These are phyloP conservation scores for Neolentinus lepideus DNA, from an alignment of 1,284 basidiomycete species.

Conservation along the genomic window DNA sequence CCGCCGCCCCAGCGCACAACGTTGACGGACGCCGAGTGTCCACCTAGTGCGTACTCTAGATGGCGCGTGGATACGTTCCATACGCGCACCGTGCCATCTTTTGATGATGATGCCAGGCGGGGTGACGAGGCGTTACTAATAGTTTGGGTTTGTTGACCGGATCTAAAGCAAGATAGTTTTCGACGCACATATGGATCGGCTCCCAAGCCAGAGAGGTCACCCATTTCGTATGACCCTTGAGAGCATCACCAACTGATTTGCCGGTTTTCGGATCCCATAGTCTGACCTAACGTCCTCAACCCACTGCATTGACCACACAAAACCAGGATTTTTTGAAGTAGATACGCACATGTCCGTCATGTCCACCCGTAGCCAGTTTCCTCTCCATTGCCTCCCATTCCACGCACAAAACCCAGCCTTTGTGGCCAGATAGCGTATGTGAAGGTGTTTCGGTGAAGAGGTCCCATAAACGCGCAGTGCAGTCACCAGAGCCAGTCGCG, in stretches of 20 bases:
- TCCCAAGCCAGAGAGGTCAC: constrained; percentile 97
- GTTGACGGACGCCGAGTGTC: constrained; percentile 93
- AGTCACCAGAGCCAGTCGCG: constrained; percentile 94
- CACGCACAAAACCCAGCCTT: constrained; percentile 93
- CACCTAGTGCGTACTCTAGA: constrained; percentile 84
- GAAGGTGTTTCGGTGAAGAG: constrained; percentile 90
- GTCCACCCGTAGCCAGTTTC: constrained; percentile 85
- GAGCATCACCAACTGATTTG: constrained; percentile 74
- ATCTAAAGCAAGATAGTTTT: neutral
- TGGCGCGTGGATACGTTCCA: constrained; percentile 78
- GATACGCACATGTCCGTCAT: constrained; percentile 75
- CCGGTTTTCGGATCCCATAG: constrained; percentile 91
- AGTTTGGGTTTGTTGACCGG: no score
- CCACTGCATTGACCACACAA: no score
- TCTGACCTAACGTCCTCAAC: constrained; percentile 41
- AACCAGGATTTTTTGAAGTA: no score
- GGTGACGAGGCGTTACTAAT: constrained; percentile 64
- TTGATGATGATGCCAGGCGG: constrained; percentile 92
- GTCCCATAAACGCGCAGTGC: constrained; percentile 92
- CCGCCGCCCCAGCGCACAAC: constrained; percentile 94
- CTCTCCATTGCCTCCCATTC: constrained; percentile 96
- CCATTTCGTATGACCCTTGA: constrained; percentile 96
- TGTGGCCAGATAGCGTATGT: constrained; percentile 83
- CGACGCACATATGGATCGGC: constrained; percentile 79
- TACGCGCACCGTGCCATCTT: constrained; percentile 92